Conservation (phyloP, 2,329 filamentous ascomycete species). For the Teratosphaeria destructans region DNA sequence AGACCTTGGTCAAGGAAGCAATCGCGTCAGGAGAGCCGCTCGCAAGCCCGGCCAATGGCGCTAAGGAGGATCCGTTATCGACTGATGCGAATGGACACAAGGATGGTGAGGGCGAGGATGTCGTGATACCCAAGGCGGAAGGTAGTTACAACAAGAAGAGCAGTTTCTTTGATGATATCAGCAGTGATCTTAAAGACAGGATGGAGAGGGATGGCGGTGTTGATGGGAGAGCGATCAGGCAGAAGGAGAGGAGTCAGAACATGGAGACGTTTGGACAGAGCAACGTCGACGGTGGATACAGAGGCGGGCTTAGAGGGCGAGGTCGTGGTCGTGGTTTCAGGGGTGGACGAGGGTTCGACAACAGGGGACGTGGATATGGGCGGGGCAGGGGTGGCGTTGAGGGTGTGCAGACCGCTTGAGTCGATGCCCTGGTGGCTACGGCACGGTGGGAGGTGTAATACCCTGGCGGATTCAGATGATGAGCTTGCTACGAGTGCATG, state of each 20-base stretch:
- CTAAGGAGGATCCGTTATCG: conserved; percentile 12
- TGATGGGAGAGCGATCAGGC: conserved; percentile 80
- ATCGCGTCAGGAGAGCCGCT: conserved; percentile 65
- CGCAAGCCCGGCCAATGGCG: conserved; percentile 27
- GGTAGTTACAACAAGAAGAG: conserved; percentile 72
- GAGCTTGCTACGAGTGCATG: neutral
- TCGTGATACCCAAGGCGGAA: conserved; percentile 37
- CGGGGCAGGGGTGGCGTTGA: neutral
- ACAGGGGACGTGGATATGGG: neutral
- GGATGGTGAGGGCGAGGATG: conserved; percentile 22
- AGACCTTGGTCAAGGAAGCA: conserved; percentile 79
- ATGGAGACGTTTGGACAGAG: conserved; percentile 97
- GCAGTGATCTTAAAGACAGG: conserved; percentile 82
- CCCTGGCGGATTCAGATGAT: neutral
- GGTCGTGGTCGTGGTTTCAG: conserved; percentile 45
- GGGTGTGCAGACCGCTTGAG: neutral
- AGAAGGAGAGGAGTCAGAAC: conserved; percentile 88
- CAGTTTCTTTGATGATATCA: conserved; percentile 98
- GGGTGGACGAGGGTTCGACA: neutral
- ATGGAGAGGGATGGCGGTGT: conserved; percentile 47
- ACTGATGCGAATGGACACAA: conserved; percentile 19
- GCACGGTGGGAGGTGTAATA: neutral
- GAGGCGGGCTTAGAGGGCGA: conserved; percentile 67
- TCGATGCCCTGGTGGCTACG: neutral
- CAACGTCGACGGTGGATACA: conserved; percentile 69